phyloP scores from a whole-genome alignment of 352 stramenopile species.

The Phytopythium ostracodes region DNA sequence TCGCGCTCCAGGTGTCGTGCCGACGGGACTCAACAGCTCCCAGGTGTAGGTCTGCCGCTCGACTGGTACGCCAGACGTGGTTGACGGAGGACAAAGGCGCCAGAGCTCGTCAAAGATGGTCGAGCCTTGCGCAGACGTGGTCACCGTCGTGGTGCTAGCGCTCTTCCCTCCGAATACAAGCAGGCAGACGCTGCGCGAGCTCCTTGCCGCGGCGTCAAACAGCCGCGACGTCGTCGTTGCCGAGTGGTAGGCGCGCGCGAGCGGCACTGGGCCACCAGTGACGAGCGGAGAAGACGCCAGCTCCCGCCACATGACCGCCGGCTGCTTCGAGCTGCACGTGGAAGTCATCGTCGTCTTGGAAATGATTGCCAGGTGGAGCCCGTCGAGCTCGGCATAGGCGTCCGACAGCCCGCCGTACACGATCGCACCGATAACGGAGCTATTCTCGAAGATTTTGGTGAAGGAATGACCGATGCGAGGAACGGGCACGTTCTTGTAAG shows the following conservation, averaged over 20 bases:
- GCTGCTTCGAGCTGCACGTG: conserved; percentile 17
- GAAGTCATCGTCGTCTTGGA: conserved; percentile 17
- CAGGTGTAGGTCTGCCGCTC: conserved; percentile 49
- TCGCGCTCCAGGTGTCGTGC: conserved; percentile 45
- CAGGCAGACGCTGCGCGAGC: conserved; percentile 31
- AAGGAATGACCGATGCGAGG: conserved; percentile 60
- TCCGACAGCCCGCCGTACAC: conserved; percentile 51
- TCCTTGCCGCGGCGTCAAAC: conserved; percentile 13
- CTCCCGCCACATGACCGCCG: conserved; percentile 35
- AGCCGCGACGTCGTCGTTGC: conserved; percentile 34
- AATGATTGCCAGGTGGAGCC: conserved; percentile 45
- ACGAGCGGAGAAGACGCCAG: conserved; percentile 14
- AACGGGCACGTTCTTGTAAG: conserved; percentile 13
- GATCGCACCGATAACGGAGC: conserved; percentile 28
- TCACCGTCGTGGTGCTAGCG: conserved; percentile 5
- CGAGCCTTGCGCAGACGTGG: conserved; percentile 17
- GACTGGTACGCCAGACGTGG: conserved; percentile 8
- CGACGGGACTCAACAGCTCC: conserved; percentile 46
- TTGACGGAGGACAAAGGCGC: conserved; percentile 40
- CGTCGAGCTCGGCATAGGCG: conserved; percentile 34
- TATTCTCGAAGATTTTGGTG: conserved; percentile 52
- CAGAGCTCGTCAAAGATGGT: conserved; percentile 74
- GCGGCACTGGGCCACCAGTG: conserved; percentile 12
- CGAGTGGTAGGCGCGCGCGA: conserved; percentile 43
- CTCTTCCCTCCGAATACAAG: conserved; percentile 61